Base-by-base conservation (phyloP, 805 yeast species). In the Starmera amethionina region DNA sequence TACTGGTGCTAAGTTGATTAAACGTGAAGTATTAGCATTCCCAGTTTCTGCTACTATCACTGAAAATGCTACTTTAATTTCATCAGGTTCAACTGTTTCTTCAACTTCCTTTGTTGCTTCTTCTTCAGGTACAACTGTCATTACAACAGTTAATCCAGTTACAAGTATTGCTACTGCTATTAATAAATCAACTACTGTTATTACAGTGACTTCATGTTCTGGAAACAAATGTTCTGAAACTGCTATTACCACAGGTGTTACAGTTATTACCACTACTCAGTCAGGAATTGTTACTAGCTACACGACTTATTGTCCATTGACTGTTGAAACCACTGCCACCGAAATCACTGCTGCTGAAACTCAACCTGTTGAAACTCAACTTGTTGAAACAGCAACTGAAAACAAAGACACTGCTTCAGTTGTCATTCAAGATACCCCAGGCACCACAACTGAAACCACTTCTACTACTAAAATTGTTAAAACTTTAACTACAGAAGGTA, bases 221-320 rank as follows among this genome's bases (percentile, higher is more conserved):
- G n/a, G n/a, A n/a, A n/a, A n/a, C n/a, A n/a, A n/a, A n/a, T n/a
- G n/a, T n/a, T n/a, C n/a, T n/a, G n/a, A n/a, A n/a, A n/a, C n/a
- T n/a, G n/a, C n/a, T n/a, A n/a, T n/a, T n/a, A n/a, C n/a, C n/a
- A n/a, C n/a, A n/a, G n/a, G n/a, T 37, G 51, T 48, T 41, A 46
- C 53, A 27, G 49, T 43, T 32, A 56, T 59, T 34, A 57, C 58
- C 36, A 49, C 46, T 39, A 65, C 70, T 32, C 46, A 52, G 30
- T 16, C 37, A n/a, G 52, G 52, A 40, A 43, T 32, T 5, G 47
- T 40, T 11, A 47, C 52, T 34, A 46, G 38, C 32, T 46, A 43
- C 49, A 43, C 51, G 30, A 46, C 52, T 36, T 42, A 55, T 48
- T 43, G 47, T 34, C 27, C 46, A 33, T 34, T 30, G 9, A 37